Percentiles rank a stretch among this genome's conserved stretches.
phyloP scores from a whole-genome alignment of 805 yeast species.

The Clavispora santaluciae region DNA sequence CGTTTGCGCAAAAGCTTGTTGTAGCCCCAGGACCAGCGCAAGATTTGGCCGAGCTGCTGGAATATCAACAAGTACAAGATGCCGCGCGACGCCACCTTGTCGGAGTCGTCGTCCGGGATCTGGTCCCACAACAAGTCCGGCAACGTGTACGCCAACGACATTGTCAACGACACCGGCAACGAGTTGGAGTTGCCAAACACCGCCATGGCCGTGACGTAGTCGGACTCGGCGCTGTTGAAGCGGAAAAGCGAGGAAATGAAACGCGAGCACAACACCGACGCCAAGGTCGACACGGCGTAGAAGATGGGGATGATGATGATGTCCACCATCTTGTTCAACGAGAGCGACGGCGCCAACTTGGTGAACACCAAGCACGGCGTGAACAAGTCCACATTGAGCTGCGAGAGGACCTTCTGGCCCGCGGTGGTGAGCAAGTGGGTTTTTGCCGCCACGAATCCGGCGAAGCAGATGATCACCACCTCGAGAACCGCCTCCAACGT shows the following conservation, averaged over 20 bases:
- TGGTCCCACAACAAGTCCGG: conserved; percentile 77
- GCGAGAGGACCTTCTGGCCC: conserved; percentile 74
- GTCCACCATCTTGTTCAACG: conserved; percentile 73
- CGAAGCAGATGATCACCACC: conserved; percentile 78
- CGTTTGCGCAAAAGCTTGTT: conserved; percentile 59
- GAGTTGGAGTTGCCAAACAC: conserved; percentile 96
- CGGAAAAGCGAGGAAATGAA: conserved; percentile 47
- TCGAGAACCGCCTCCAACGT: conserved; percentile 90
- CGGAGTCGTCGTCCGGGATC: conserved; percentile 58
- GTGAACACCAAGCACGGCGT: conserved; percentile 94
- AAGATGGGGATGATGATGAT: conserved; percentile 80
- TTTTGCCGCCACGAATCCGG: conserved; percentile 83
- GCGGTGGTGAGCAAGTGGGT: conserved; percentile 61
- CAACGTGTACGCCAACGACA: conserved; percentile 70
- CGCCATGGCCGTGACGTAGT: conserved; percentile 94
- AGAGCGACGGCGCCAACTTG: conserved; percentile 63
- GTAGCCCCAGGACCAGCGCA: conserved; percentile 87
- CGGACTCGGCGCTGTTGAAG: conserved; percentile 70
- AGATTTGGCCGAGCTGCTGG: conserved; percentile 78
- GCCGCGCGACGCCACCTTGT: conserved; percentile 74
- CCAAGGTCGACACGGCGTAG: conserved; percentile 75
- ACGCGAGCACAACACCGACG: conserved; percentile 62
- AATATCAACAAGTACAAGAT: conserved; percentile 67
- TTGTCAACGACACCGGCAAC: conserved; percentile 84
- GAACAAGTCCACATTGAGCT: conserved; percentile 82